phyloP scores from a whole-genome alignment of 2,329 filamentous ascomycete species.

The Raffaelea albimanens region DNA sequence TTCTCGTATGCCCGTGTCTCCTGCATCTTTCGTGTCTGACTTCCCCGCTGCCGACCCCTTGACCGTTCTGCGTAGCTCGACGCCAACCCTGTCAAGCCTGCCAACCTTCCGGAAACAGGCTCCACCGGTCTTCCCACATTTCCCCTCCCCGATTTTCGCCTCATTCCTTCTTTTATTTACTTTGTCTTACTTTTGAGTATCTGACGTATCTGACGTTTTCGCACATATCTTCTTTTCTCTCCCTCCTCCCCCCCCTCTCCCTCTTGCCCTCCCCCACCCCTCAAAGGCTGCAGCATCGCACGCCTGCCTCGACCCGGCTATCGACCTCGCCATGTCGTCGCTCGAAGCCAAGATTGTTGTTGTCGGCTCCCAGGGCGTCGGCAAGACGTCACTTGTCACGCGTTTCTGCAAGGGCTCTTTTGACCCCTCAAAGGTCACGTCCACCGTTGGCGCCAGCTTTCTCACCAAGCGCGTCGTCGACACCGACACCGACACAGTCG shows the following conservation, averaged over 20 bases:
- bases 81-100: too few relatives aligned
- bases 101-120: too few relatives aligned
- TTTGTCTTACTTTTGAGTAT: not conserved
- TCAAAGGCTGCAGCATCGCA: too few relatives aligned
- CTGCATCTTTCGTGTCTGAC: too few relatives aligned
- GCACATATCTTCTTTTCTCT: not conserved
- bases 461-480: constrained; percentile 74
- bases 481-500: constrained; percentile 72
- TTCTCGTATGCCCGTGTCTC: too few relatives aligned
- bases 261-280: not conserved
- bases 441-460: constrained; percentile 73
- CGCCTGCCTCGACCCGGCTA: not conserved
- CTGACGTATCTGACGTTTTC: not conserved
- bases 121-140: too few relatives aligned
- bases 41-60: too few relatives aligned
- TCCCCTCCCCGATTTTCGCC: not conserved
- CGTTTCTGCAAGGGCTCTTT: constrained; percentile 67
- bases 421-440: constrained; percentile 52
- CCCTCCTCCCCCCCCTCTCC: not conserved
- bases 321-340: constrained; percentile 35
- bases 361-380: constrained; percentile 69
- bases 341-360: constrained; percentile 77
- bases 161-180: not conserved
- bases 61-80: too few relatives aligned
- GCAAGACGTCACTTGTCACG: constrained; percentile 70